phyloP scores from a whole-genome alignment of 192 early-diverging fungal genomes.

The Backusella tarrabulga region DNA sequence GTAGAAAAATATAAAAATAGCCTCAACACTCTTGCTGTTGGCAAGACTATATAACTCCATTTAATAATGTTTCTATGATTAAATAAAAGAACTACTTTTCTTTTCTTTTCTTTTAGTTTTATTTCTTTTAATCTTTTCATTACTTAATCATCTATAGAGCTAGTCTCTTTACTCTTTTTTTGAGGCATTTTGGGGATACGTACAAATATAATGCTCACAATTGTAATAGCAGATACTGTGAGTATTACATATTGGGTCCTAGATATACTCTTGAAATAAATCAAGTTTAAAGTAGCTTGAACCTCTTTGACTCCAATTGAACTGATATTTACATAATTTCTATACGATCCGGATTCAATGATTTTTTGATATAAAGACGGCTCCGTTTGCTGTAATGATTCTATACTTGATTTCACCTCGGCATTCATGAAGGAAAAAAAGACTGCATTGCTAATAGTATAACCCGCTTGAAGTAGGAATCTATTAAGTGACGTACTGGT shows the following conservation, averaged over 20 bases:
- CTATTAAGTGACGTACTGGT: neutral
- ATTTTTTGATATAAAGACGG: neutral
- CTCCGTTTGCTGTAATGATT: neutral
- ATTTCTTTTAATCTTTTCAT: neutral
- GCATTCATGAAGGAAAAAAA: neutral
- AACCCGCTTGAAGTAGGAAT: neutral
- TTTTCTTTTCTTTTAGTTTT: neutral
- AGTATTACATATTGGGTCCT: neutral
- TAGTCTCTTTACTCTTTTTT: neutral
- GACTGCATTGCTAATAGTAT: neutral
- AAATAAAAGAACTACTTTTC: no score
- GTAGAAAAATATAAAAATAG: no score
- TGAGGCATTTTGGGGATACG: neutral
- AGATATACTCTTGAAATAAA: neutral
- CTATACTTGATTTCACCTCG: neutral
- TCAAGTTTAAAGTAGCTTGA: neutral
- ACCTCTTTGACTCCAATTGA: neutral
- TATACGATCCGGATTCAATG: neutral
- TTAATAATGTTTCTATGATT: no score
- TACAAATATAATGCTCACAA: neutral
- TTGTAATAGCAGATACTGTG: neutral
- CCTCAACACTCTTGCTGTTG: no score
- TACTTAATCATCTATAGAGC: neutral
- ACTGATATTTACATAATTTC: neutral
- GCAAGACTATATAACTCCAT: no score